Evolutionary conservation across 495 filamentous ascomycete genomes (phyloP), one percentile per base, ranked within the genome.

Genomic region (Clohesyomyces aquaticus): DNA sequence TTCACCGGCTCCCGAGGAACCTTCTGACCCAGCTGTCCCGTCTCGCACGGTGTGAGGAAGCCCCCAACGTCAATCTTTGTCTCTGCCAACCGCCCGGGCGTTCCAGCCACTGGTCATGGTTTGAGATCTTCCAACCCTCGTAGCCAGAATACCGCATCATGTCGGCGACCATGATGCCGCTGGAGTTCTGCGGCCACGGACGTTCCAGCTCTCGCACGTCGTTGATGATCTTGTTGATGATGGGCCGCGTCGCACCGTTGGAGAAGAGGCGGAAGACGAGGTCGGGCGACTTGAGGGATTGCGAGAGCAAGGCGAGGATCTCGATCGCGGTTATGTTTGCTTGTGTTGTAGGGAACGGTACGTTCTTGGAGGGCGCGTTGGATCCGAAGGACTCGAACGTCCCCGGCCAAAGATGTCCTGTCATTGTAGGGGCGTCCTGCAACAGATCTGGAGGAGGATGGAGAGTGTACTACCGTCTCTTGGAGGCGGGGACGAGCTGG

Each of bases 321-420:
- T 65, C 61, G 12, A 49, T 54, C 1, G 54, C 61, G 1, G 61
- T 65, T 1, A 65, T 16, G 19, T 65, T 65, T 6, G 41, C 61
- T n/a, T n/a, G n/a, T 18, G 19, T 21, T 3, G 25, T 4, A 8
- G 53, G 61, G 46, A 59, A 59, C 8, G 46, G 21, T 4, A 65
- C 14, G 47, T 51, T 46, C 26, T 6, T 10, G 3, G 38, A 26
- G 6, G 53, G 61, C 8, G 27, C 27, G 28, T 26, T 23, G 11
- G 3, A 21, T 9, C 27, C 25, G 47, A 51, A 27, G 41, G 55
- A 35, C 18, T 27, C 22, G 42, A 48, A 66, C 35, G 26, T 32
- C 29, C 3, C 32, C 10, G 4, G 32, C 47, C 1, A 66, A 22
- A 14, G 32, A 38, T 38, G 32, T 6, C 32, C 32, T 14, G 14